Evolutionary conservation across 2,329 filamentous ascomycete genomes (phyloP), one percentile per base, ranked within the genome.

Genomic region (Fusarium duplospermum): DNA sequence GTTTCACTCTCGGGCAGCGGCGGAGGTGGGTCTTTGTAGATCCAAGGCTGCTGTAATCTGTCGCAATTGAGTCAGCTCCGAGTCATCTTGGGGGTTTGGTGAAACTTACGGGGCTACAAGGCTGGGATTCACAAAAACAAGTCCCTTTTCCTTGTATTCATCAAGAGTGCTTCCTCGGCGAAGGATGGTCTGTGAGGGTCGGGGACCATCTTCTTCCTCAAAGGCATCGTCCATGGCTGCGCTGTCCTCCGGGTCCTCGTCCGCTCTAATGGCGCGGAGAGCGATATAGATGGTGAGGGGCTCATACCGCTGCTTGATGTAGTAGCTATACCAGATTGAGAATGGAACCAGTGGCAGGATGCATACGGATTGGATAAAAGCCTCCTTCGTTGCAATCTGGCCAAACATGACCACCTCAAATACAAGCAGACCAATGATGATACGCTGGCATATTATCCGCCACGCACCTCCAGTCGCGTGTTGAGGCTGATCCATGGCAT

Each of bases 401-500:
- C 96, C 96, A 24, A 94, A 92, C 88, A 98, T 96, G 56, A 96
- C 94, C 24, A 97, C 84, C 82, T 99, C 95, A 79, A 98, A 98
- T 47, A 98, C 90, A 4, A 97, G 84, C 11, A 98, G 84, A 1
- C 96, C 96, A 27, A 98, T 86, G 65, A 98, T 90, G 68, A 98
- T 89, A 38, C 96, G 93, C 80, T 96, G 94, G 83, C 95, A 98
- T 72, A 99, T 98, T 89, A 99, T 97, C 58, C 93, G 93, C 96
- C 96, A 99, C 6, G 95, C 95, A 70, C 93, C 92, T 22, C 97
- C 97, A 0, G 96, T 98, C 18, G 95, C 94, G 80, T 98, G 95
- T 79, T 97, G 94, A 18, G 94, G 93, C 81, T 98, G 96, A 78
- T 98, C 95, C 96, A 99, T 99, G 35, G 96, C 95, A 82, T 99